phyloP scores from a whole-genome alignment of 371 early-diverging fungal species.

The Syncephalastrum contaminatum region DNA sequence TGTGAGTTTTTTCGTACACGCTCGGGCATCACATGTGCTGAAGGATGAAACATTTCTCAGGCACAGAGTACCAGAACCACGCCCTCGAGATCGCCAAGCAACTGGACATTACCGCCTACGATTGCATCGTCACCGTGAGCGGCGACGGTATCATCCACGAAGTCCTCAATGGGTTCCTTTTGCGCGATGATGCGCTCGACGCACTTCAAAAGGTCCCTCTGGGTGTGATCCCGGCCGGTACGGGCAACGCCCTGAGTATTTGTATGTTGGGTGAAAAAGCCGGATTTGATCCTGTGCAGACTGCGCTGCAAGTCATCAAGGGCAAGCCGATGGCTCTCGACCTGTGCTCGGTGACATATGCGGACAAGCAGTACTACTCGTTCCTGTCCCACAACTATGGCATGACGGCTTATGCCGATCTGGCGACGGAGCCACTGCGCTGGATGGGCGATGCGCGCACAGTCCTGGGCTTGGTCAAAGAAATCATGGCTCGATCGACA shows the following conservation, averaged over 20 bases:
- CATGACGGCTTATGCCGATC: conserved; percentile 62
- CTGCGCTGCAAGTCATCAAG: conserved; percentile 58
- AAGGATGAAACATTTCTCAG: conserved; percentile 27
- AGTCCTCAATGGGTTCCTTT: conserved; percentile 71
- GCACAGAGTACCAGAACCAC: conserved; percentile 63
- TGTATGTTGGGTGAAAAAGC: conserved; percentile 54
- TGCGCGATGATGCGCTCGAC: conserved; percentile 58
- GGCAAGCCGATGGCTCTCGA: conserved; percentile 54
- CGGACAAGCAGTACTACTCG: conserved; percentile 51
- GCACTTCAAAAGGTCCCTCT: conserved; percentile 58
- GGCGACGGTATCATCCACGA: conserved; percentile 87
- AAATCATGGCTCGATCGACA: conserved; percentile 41
- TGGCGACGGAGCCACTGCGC: conserved; percentile 61
- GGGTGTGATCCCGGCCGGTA: conserved; percentile 67
- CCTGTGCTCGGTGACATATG: conserved; percentile 60
- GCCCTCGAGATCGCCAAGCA: conserved; percentile 65
- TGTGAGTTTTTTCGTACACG: conserved; percentile 31
- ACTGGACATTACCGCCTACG: conserved; percentile 54
- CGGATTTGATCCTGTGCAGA: conserved; percentile 48
- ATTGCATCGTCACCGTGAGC: conserved; percentile 65
- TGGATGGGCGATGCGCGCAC: conserved; percentile 69
- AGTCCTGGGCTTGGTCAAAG: conserved; percentile 47
- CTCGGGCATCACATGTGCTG: too few relatives aligned
- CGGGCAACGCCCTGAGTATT: conserved; percentile 57
- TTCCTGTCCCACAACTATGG: conserved; percentile 66